Base-by-base conservation (phyloP, 495 filamentous ascomycete species). In the Ramalina peruviana region DNA sequence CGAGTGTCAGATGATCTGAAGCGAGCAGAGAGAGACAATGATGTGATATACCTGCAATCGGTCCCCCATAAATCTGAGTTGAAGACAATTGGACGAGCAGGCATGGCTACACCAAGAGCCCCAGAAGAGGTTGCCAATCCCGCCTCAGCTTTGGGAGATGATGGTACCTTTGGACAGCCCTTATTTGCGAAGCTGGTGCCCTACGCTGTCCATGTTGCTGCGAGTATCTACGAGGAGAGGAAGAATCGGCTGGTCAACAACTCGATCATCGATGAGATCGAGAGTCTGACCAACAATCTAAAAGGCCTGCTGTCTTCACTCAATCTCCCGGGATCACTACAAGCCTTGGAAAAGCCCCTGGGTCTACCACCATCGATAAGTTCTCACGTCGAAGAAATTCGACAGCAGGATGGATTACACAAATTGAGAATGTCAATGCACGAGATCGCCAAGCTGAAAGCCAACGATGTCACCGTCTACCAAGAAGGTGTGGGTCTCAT, bases 1-100 rank as follows among this genome's bases (percentile, higher is more conserved):
- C 80, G 81, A 45, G 84, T 96, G 2, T 70, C 80, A 40, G 88
- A 95, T 52, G 87, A 94, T 55, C 59, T 98, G 50, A 95, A 93
- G 64, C 70, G 89, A 43, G 89, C 92, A 0, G 92, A 97, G 64
- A 94, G 87, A 62, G 92, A 98, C 58, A 98, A 98, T 54, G 87
- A 98, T 65, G 65, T 93, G 43, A 94, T 98, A 16, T 98, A 97
- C 62, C 69, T 96, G 4, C 77, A 74, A 46, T 73, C 83, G 1
- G 87, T 96, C 1, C 88, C 92, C 9, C 80, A 86, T 5, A 94
- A 94, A 61, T 79, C 88, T 9, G 88, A 94, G 59, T 74, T 98
- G 25, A 86, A 83, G 61, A 78, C 80, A 1, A 76, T 98, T 4
- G 86, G 88, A 45, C 77, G 92, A 47, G 90, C 88, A 0, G 80